Base-by-base conservation (phyloP, 2,329 filamentous ascomycete species). In the Talaromyces sp. region DNA sequence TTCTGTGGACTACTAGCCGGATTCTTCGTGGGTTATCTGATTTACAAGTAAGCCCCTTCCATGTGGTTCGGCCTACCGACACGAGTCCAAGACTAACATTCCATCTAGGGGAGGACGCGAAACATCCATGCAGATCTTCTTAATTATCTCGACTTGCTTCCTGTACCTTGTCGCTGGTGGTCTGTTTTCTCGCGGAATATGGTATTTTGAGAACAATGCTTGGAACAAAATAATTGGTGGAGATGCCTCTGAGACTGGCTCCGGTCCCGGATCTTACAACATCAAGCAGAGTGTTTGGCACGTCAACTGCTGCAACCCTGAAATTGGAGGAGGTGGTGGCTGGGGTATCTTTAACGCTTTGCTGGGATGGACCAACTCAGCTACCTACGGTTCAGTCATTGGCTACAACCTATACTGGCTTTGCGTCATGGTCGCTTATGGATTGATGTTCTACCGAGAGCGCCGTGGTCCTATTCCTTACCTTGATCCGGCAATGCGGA, bases 291-390 rank as follows among this genome's bases (percentile, higher is more conserved):
- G 84, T 57, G 87, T 93, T 24, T 93, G 90, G 89, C 90, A 93
- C 65, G 83, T 93, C 54, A 91, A 93, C 66, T 95, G 89, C 77
- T 93, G 90, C 69, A 91, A 84, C 63, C 87, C 90, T 0, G 76
- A 84, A 43, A 70, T 86, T 29, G 86, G 89, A 56, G 86, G 87
- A 36, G 89, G 88, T 56, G 86, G 87, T 41, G 89, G 88, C 43
- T 96, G 90, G 90, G 90, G 89, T 51, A 85, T 96, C 63, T 89
- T 96, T 79, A 93, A 94, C 64, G 86, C 89, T 52, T 79, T 96
- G 49, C 79, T 96, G 10, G 91, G 91, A 51, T 96, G 91, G 91
- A 83, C 86, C 60, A 96, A 96, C 76, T 90, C 88, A 13, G 91
- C 90, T 6, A 95, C 91, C 2, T 91, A 92, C 64, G 90, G 90